Evolutionary conservation across 2,329 filamentous ascomycete genomes (phyloP), one percentile per base, ranked within the genome.

Genomic region (Mycogone perniciosa): DNA sequence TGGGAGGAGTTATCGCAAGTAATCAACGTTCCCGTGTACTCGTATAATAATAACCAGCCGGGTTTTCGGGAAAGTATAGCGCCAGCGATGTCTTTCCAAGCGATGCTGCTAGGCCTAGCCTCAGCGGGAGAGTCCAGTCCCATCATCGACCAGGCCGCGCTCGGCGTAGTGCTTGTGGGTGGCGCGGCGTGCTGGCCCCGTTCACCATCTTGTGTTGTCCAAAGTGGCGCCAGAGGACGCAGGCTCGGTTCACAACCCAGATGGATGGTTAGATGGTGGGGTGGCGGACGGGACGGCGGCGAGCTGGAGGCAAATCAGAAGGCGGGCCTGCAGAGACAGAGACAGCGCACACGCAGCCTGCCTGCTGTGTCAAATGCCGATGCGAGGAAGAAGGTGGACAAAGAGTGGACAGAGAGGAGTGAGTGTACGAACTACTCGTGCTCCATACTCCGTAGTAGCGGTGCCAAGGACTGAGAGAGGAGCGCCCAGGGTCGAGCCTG

Each of bases 381-480:
- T 20, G 20, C n/a, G 35, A 38, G 35, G 35, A 20, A 38, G 11
- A 20, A 38, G 35, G 35, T 9, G 20, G 35, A 38, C n/a, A n/a
- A 11, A 39, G 29, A 11, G 40, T 38, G 45, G 34, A 52, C 33
- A 41, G 41, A 20, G 27, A 11, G 29, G 11, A 8, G 33, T n/a
- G 11, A 35, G 11, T 35, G 33, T 35, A 35, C 33, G 11, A 35
- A 4, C 2, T 35, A 35, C 7, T 7, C 33, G 33, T 34, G 33
- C 33, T 34, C 33, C 33, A 7, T 11, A 11, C 33, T 7, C 33
- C 33, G 7, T 35, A 31, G 31, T 42, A 41, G 39, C 46, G 43
- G 40, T 31, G 48, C 38, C 33, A 31, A 35, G 41, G 51, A 53
- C 51, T 20, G 20, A 46, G 51, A 46, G 26, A 41, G 51, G 51